Evolutionary conservation across 306 rosid genomes (phyloP).

Genomic region (Astragalus membranaceus): DNA sequence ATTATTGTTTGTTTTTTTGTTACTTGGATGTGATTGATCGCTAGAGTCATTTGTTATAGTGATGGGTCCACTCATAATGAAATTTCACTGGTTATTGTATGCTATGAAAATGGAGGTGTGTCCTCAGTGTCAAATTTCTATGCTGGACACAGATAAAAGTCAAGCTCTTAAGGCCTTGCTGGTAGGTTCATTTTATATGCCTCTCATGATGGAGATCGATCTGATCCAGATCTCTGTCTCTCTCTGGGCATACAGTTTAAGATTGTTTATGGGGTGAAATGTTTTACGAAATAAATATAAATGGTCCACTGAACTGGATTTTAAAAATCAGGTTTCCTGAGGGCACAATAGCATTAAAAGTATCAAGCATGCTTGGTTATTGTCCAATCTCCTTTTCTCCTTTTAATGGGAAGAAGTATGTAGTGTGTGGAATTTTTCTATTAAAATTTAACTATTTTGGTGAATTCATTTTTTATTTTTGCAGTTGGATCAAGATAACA

Average conservation of each 20-base stretch:
- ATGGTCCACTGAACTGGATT: neutral
- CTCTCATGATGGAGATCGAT: neutral
- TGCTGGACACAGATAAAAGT: neutral
- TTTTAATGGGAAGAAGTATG: neutral
- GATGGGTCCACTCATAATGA: neutral
- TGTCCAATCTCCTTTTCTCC: constrained; percentile 21
- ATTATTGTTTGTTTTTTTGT: too few relatives aligned
- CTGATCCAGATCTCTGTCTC: neutral
- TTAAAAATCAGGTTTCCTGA: neutral
- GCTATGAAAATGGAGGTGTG: neutral
- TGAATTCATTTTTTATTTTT: constrained; percentile 5
- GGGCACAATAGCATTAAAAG: constrained; percentile 20
- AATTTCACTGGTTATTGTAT: neutral
- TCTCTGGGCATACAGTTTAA: neutral
- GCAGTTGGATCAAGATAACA: constrained; percentile 42
- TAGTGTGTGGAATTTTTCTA: neutral
- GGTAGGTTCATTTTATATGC: neutral
- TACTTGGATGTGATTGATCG: neutral
- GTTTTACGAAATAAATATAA: neutral
- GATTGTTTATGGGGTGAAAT: neutral
- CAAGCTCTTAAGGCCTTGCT: neutral
- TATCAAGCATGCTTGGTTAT: constrained; percentile 12
- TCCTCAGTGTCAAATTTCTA: neutral
- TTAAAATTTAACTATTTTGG: neutral
- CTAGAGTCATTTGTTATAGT: neutral